A percentile compares a stretch with the other conserved stretches of the same genome.
Conservation (phyloP, 2,329 filamentous ascomycete species). For the Thyridium curvatum region DNA sequence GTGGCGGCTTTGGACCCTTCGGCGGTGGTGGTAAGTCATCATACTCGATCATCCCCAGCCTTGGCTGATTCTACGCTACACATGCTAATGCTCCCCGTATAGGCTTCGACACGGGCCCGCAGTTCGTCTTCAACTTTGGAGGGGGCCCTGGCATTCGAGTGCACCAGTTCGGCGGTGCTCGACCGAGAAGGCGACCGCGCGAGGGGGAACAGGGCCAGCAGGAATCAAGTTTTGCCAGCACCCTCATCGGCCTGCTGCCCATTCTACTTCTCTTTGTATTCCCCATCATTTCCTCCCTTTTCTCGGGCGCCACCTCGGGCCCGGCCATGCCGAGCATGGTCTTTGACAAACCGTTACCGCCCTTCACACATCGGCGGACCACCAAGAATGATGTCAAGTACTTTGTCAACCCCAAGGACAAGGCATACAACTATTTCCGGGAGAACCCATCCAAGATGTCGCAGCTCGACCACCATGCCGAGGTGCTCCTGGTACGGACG, state of each 20-base stretch:
- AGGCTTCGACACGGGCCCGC: conserved; percentile 71
- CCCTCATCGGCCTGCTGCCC: conserved; percentile 72
- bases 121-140: conserved; percentile 93
- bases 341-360: conserved; percentile 65
- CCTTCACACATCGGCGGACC: conserved; percentile 67
- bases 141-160: conserved; percentile 88
- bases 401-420: conserved; percentile 74
- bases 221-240: conserved; percentile 44
- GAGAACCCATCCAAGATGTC: conserved; percentile 64
- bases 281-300: conserved; percentile 74
- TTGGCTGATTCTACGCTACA: conserved; percentile 11
- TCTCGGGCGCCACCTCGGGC: conserved; percentile 49
- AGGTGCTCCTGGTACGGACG: conserved; percentile 62
- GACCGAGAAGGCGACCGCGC: conserved; percentile 70
- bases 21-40: conserved; percentile 21
- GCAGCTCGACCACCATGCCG: conserved; percentile 71
- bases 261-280: conserved; percentile 85
- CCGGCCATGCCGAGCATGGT: conserved; percentile 62
- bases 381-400: conserved; percentile 73
- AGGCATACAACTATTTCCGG: conserved; percentile 41
- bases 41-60: conserved; percentile 12
- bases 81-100: conserved; percentile 4
- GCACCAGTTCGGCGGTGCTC: conserved; percentile 85
- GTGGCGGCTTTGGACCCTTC: conserved; percentile 58
- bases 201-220: conserved; percentile 47